Evolutionary conservation across 257 asterid species (phyloP).

Genomic region (Plectranthus barbatus): DNA sequence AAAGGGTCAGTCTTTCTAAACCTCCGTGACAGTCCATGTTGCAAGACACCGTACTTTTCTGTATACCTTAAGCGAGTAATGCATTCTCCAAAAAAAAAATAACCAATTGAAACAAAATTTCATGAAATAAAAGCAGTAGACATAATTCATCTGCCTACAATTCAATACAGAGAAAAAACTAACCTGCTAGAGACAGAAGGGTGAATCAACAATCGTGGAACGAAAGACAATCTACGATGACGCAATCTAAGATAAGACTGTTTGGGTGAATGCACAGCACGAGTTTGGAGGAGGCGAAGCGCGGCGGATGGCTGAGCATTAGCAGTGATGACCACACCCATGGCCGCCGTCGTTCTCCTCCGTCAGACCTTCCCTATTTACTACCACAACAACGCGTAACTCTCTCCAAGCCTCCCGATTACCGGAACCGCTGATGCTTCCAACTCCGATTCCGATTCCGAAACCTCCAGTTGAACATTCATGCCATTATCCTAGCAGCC

Average conservation of each 20-base stretch:
- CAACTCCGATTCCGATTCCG: background rate
- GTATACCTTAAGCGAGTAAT: no score
- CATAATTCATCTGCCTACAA: no score
- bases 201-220: slow-evolving; percentile 36
- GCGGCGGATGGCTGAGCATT: slow-evolving; percentile 29
- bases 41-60: background rate
- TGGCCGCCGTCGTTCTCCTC: slow-evolving; percentile 23
- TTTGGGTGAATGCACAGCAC: slow-evolving; percentile 23
- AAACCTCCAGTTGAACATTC: no score
- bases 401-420: no score
- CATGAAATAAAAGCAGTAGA: no score
- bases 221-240: slow-evolving; percentile 1
- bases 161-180: background rate
- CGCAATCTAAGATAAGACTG: slow-evolving; percentile 37
- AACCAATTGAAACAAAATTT: no score
- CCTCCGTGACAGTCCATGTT: background rate
- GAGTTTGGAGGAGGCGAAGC: slow-evolving; percentile 19
- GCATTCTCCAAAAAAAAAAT: no score
- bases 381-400: background rate
- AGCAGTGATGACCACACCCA: slow-evolving; percentile 41
- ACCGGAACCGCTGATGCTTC: slow-evolving; percentile 2
- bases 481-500: slow-evolving; percentile 36
- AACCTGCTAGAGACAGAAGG: slow-evolving; percentile 27
- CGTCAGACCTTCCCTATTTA: slow-evolving; percentile 6
- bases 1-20: background rate